Evolutionary conservation across 2,329 filamentous ascomycete species (phyloP).

Genomic region (Fusarium goolgardi): DNA sequence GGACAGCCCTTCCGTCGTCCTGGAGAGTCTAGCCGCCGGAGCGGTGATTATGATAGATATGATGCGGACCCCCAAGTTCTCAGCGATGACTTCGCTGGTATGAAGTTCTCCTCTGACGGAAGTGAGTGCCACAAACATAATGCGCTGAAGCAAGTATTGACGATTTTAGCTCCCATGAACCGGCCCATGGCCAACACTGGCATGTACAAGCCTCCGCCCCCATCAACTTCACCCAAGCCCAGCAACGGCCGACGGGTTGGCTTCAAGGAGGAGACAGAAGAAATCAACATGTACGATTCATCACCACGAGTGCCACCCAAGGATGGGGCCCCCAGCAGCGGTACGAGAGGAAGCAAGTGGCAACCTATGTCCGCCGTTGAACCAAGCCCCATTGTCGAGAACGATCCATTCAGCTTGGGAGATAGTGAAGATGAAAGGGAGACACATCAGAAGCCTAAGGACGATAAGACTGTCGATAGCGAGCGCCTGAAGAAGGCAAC

Average conservation of each 20-base stretch:
- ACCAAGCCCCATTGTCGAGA: conserved; percentile 85
- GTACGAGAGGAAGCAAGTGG: conserved; percentile 89
- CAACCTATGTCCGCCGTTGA: conserved; percentile 88
- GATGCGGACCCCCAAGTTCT: conserved; percentile 94
- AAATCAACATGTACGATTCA: conserved; percentile 80
- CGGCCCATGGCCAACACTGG: conserved; percentile 80
- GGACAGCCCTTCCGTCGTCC: conserved; percentile 60
- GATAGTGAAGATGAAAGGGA: conserved; percentile 94
- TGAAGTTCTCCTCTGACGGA: conserved; percentile 71
- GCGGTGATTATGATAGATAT: conserved; percentile 90
- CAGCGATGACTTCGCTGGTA: conserved; percentile 85
- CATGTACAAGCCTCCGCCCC: conserved; percentile 77
- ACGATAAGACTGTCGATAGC: conserved; percentile 65
- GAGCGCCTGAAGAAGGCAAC: conserved; percentile 75
- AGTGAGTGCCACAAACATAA: conserved; percentile 59
- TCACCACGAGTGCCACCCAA: conserved; percentile 68
- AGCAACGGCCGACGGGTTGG: conserved; percentile 64
- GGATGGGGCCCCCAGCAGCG: conserved; percentile 59
- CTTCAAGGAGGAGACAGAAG: conserved; percentile 75
- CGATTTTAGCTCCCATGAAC: conserved; percentile 53
- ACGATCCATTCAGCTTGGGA: conserved; percentile 95
- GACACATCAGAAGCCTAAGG: conserved; percentile 65
- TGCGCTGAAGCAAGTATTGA: conserved; percentile 28
- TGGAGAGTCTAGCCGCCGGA: conserved; percentile 74
- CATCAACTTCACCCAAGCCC: conserved; percentile 63